Evolutionary conservation across 441 rosid genomes (phyloP).

Genomic region (Adansonia madagascariensis): DNA sequence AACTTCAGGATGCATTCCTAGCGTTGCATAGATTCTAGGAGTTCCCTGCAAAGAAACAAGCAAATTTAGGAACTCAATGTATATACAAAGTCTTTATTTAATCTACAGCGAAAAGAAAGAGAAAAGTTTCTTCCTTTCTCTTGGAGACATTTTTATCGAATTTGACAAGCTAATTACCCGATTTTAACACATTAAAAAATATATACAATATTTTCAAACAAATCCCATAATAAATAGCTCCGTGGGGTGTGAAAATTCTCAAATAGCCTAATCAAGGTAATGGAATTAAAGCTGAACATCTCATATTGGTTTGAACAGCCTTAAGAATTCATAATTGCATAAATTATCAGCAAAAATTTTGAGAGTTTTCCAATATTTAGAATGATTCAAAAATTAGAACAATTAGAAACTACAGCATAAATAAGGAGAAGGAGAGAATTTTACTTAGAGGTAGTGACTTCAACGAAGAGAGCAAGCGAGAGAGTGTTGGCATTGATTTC

Average conservation of each 20-base stretch:
- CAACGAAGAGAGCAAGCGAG: conserved; percentile 67
- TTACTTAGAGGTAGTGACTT: conserved; percentile 81
- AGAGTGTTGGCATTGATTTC: conserved; percentile 53
- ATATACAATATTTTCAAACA: not conserved
- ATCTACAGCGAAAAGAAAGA: too few species aligned
- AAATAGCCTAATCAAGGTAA: not conserved
- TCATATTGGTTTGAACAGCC: not conserved
- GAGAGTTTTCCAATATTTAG: conserved; percentile 1
- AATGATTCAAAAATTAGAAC: not conserved
- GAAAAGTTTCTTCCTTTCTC: too few species aligned
- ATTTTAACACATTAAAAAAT: not conserved
- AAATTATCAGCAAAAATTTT: not conserved
- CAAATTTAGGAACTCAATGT: not conserved
- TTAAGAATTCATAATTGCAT: not conserved
- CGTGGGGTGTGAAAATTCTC: not conserved
- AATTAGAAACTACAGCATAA: not conserved
- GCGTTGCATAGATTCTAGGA: conserved; percentile 66
- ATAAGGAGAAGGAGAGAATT: conserved; percentile 7
- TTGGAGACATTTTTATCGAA: not conserved
- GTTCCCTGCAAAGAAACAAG: conserved; percentile 56
- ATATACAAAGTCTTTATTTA: not conserved
- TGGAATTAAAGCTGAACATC: not conserved
- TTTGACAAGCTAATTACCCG: not conserved
- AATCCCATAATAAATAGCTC: not conserved
- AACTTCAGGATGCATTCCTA: conserved; percentile 73